phyloP scores from a whole-genome alignment of 306 rosid genomes.

The Citrullus mucosospermus region DNA sequence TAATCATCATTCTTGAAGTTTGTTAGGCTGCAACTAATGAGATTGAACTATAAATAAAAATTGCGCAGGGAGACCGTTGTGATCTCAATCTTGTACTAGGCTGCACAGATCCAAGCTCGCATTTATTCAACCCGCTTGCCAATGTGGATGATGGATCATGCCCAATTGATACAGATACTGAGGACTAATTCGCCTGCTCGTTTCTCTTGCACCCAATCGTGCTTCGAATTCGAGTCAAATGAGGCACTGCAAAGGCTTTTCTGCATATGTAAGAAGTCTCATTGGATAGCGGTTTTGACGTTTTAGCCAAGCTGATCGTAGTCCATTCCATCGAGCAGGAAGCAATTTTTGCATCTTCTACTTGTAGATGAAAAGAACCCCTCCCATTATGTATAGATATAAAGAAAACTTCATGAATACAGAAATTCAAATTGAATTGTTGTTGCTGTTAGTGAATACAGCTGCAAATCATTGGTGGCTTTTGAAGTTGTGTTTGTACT shows the following conservation, averaged over 20 bases:
- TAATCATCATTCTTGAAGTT: neutral
- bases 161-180: constrained; percentile 36
- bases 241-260: neutral
- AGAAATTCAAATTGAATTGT: neutral
- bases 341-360: neutral
- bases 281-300: neutral
- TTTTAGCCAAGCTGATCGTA: neutral
- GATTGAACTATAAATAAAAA: neutral
- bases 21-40: neutral
- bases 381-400: neutral
- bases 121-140: constrained; percentile 53
- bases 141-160: constrained; percentile 89
- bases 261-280: neutral
- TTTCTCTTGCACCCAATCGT: neutral
- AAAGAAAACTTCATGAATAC: neutral
- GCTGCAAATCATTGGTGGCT: neutral
- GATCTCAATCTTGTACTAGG: constrained; percentile 50
- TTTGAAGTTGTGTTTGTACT: neutral
- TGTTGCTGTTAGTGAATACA: neutral
- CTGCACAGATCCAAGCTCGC: constrained; percentile 79
- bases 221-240: neutral
- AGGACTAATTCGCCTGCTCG: constrained; percentile 10
- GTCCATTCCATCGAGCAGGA: neutral
- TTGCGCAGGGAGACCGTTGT: constrained; percentile 83
- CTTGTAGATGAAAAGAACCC: neutral